phyloP scores from a whole-genome alignment of 768 basidiomycete species.

The Boletus sp. region DNA sequence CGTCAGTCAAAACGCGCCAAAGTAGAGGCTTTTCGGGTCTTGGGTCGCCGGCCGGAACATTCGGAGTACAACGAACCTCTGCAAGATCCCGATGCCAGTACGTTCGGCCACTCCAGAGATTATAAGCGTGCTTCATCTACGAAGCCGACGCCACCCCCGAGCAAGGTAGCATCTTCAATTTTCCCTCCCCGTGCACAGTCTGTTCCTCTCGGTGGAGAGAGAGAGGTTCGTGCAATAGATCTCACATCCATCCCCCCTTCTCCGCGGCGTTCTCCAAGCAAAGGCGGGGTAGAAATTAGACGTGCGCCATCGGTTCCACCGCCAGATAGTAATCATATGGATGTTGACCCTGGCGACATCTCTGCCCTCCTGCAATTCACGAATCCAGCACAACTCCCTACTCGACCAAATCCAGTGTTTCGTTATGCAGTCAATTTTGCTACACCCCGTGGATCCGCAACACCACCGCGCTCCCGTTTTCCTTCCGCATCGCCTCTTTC shows the following conservation, averaged over 20 bases:
- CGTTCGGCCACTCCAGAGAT: neutral
- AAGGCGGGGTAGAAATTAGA: slow-evolving; percentile 17
- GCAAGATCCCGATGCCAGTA: slow-evolving; percentile 15
- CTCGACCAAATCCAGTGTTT: slow-evolving; percentile 11
- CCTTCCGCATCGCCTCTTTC: slow-evolving; percentile 31
- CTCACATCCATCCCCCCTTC: slow-evolving; percentile 24
- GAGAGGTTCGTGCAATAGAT: slow-evolving; percentile 16
- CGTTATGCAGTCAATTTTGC: slow-evolving; percentile 27
- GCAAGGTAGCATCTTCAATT: slow-evolving; percentile 1
- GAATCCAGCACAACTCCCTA: slow-evolving; percentile 6
- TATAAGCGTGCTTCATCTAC: slow-evolving; percentile 22
- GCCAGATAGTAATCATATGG: slow-evolving; percentile 20
- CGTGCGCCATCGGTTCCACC: slow-evolving; percentile 27
- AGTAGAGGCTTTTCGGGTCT: slow-evolving; percentile 15
- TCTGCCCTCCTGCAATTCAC: slow-evolving; percentile 23
- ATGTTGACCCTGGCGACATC: slow-evolving; percentile 19
- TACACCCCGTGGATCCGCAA: slow-evolving; percentile 20
- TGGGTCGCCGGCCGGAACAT: slow-evolving; percentile 11
- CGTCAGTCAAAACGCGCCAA: slow-evolving; percentile 28
- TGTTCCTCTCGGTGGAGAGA: slow-evolving; percentile 24
- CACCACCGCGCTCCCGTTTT: neutral
- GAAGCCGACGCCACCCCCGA: slow-evolving; percentile 18
- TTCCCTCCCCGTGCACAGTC: slow-evolving; percentile 28
- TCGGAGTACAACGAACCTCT: slow-evolving; percentile 20
- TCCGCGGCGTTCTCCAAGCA: slow-evolving; percentile 26